These are phyloP conservation scores for Ganoderma leucocontextum DNA, from an alignment of 1,284 basidiomycete genomes.

Conservation along the genomic window DNA sequence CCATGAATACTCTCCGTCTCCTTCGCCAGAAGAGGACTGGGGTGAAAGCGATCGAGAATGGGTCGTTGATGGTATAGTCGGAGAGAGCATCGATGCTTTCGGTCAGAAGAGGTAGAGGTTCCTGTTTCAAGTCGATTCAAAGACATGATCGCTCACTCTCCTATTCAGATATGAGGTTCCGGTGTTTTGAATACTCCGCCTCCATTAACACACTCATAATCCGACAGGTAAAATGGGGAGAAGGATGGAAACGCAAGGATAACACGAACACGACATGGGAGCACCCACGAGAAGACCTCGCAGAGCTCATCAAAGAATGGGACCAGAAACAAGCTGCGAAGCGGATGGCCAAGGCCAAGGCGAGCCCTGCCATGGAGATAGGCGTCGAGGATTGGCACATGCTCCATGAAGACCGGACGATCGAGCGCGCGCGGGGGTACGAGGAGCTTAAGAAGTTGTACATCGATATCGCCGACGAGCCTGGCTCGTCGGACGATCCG, in stretches of 20 bases:
- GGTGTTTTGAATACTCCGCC: not conserved
- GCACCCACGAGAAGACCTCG: conserved; percentile 30
- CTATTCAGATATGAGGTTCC: conserved; percentile 29
- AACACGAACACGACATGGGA: conserved; percentile 54
- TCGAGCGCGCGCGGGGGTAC: conserved; percentile 49
- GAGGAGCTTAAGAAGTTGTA: conserved; percentile 23
- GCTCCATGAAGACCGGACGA: conserved; percentile 34
- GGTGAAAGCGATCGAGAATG: conserved; percentile 47
- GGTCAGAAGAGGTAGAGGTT: conserved; percentile 42
- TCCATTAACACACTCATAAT: not conserved
- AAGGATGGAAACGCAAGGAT: conserved; percentile 48
- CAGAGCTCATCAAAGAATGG: conserved; percentile 42
- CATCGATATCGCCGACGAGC: conserved; percentile 12
- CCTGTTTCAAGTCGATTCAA: not conserved
- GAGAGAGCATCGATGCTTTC: conserved; percentile 48
- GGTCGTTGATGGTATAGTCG: conserved; percentile 47
- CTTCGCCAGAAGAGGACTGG: conserved; percentile 45
- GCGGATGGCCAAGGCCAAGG: conserved; percentile 33
- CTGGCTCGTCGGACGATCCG: not conserved
- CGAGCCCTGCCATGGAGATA: conserved; percentile 39
- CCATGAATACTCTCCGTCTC: conserved; percentile 25
- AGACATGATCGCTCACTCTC: not conserved
- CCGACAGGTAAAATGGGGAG: conserved; percentile 47
- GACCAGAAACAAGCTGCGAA: conserved; percentile 27
- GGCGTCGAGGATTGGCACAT: conserved; percentile 23